Conservation (phyloP, 1,139 yeast species). For the Suhomyces ambrosiae region DNA sequence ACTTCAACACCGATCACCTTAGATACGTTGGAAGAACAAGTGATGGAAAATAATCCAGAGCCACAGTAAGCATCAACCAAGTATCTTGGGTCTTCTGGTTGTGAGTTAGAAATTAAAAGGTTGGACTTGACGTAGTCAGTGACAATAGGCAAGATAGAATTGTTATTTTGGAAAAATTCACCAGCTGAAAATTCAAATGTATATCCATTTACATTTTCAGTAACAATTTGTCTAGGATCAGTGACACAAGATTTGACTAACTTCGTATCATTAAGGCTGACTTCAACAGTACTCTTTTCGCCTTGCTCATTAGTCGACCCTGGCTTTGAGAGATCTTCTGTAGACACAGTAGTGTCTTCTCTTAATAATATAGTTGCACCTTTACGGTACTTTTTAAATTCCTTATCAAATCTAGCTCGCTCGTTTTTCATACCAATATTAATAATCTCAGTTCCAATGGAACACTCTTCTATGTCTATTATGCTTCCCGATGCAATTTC, state of each 20-base stretch:
- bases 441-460: slow-evolving; percentile 80
- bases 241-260: slow-evolving; percentile 60
- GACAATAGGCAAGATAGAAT: slow-evolving; percentile 81
- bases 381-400: slow-evolving; percentile 61
- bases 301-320: slow-evolving; percentile 49
- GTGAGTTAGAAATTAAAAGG: slow-evolving; percentile 46
- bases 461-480: slow-evolving; percentile 90
- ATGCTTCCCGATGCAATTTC: slow-evolving; percentile 47
- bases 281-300: slow-evolving; percentile 30
- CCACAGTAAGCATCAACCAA: slow-evolving; percentile 98
- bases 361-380: slow-evolving; percentile 88
- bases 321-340: slow-evolving; percentile 21
- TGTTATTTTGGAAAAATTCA: slow-evolving; percentile 94
- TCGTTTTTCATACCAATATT: slow-evolving; percentile 77
- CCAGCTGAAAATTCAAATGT: slow-evolving; percentile 89
- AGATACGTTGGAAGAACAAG: slow-evolving; percentile 78
- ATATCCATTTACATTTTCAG: slow-evolving; percentile 73
- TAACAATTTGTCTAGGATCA: slow-evolving; percentile 74
- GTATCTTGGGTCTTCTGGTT: slow-evolving; percentile 50
- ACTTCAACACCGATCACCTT: slow-evolving; percentile 93
- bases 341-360: slow-evolving; percentile 60
- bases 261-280: slow-evolving; percentile 23
- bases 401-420: slow-evolving; percentile 52
- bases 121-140: slow-evolving; percentile 79
- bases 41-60: slow-evolving; percentile 87